Percentiles rank a stretch among this genome's conserved stretches.
phyloP scores from a whole-genome alignment of 257 asterid genomes.

The Solanum tarijense region DNA sequence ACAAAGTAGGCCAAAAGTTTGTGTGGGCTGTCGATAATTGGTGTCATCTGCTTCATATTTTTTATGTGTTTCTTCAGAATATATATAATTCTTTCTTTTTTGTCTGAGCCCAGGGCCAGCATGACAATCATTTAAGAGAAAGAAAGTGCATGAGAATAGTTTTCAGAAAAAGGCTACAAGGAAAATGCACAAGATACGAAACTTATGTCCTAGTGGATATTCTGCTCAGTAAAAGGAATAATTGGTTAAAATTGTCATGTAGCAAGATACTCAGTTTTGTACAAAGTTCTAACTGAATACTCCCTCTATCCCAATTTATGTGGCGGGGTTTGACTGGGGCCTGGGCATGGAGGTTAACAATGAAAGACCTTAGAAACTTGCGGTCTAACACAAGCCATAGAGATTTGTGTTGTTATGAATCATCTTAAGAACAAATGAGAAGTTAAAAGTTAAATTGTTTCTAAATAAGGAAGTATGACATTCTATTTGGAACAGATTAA shows the following conservation, averaged over 20 bases:
- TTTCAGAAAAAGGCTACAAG: not conserved
- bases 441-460: not conserved
- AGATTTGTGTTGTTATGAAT: not conserved
- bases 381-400: not conserved
- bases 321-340: not conserved
- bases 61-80: not conserved
- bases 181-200: not conserved
- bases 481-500: not conserved
- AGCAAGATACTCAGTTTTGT: not conserved
- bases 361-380: not conserved
- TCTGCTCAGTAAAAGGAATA: not conserved
- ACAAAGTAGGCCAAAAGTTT: not conserved
- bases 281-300: not conserved
- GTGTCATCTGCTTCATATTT: not conserved
- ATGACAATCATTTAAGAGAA: not conserved
- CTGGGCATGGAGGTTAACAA: not conserved
- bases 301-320: not conserved
- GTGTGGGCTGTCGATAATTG: not conserved
- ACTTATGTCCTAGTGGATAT: not conserved
- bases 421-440: not conserved
- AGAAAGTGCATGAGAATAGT: not conserved
- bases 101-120: not conserved
- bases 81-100: not conserved
- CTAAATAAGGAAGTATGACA: not conserved
- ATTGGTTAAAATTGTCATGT: not conserved